These are phyloP conservation scores for Saraca asoca DNA, from an alignment of 331 rosid species.

Conservation along the genomic window DNA sequence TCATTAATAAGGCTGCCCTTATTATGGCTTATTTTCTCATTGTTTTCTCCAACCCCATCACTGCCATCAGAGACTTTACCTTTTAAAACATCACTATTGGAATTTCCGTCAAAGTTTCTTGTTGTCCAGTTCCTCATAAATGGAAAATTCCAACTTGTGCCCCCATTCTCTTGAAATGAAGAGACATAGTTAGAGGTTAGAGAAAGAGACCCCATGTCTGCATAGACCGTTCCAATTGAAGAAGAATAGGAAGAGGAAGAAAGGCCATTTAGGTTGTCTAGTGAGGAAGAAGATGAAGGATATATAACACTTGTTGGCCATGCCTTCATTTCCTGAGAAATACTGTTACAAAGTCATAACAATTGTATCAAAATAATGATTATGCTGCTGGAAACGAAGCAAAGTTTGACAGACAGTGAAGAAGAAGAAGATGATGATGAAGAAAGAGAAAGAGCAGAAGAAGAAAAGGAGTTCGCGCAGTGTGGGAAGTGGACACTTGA, in stretches of 20 bases:
- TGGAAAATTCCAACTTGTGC: conserved; percentile 56
- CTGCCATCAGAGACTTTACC: conserved; percentile 51
- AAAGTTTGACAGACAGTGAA: conserved; percentile 34
- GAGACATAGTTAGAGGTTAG: conserved; percentile 54
- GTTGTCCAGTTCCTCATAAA: conserved; percentile 41
- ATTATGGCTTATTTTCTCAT: conserved; percentile 31
- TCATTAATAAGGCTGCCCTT: conserved; percentile 15
- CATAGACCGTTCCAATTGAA: conserved; percentile 56
- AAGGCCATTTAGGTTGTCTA: conserved; percentile 38
- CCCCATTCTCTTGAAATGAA: conserved; percentile 58
- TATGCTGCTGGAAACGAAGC: conserved; percentile 28
- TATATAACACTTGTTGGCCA: conserved; percentile 46
- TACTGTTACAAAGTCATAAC: conserved; percentile 12
- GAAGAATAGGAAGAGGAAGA: conserved; percentile 26
- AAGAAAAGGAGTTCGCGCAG: conserved; percentile 15
- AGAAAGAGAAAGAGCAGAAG: too few species aligned
- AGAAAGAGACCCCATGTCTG: conserved; percentile 66
- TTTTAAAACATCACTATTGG: conserved; percentile 36
- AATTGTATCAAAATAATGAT: conserved; percentile 9
- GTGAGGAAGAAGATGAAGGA: conserved; percentile 24
- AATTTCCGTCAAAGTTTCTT: conserved; percentile 47
- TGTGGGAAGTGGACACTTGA: conserved; percentile 11
- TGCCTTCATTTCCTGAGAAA: conserved; percentile 38
- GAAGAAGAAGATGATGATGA: neutral
- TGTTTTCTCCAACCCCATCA: conserved; percentile 42